Evolutionary conservation across 2,329 filamentous ascomycete genomes (phyloP).

Genomic region (Colletotrichum coccodes): DNA sequence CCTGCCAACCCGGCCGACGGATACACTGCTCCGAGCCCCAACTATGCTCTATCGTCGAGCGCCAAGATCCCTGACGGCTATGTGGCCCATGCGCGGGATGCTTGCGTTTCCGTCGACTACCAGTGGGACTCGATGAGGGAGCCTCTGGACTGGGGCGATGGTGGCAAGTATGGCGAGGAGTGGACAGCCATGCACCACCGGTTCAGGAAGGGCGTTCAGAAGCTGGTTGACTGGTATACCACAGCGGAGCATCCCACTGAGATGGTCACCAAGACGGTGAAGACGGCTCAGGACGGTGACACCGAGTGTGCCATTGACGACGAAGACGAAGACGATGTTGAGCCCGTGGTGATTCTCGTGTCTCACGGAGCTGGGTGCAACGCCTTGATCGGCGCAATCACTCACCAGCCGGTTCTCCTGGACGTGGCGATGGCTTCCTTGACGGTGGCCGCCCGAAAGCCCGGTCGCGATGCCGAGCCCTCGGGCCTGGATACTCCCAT

Average conservation of each 20-base stretch:
- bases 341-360: conserved; percentile 86
- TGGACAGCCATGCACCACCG: conserved; percentile 96
- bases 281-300: conserved; percentile 43
- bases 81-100: conserved; percentile 88
- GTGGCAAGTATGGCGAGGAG: conserved; percentile 89
- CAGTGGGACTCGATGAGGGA: conserved; percentile 93
- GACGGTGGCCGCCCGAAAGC: conserved; percentile 82
- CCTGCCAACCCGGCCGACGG: conserved; percentile 44
- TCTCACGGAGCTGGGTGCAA: conserved; percentile 98
- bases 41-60: conserved; percentile 83
- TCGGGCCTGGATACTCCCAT: conserved; percentile 36
- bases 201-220: conserved; percentile 82
- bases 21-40: conserved; percentile 82
- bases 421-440: conserved; percentile 92
- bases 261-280: conserved; percentile 58
- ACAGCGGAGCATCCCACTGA: conserved; percentile 62
- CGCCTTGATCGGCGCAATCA: conserved; percentile 90
- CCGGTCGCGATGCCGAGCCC: conserved; percentile 46
- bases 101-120: conserved; percentile 88
- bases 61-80: conserved; percentile 89
- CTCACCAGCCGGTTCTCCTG: conserved; percentile 88
- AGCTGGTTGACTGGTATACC: conserved; percentile 86
- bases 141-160: conserved; percentile 85
- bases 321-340: conserved; percentile 71
- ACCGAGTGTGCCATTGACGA: conserved; percentile 47